A percentile compares a stretch with the other conserved stretches of the same genome.
Evolutionary conservation across 2,329 filamentous ascomycete genomes (phyloP).

Genomic region (Penicillium sp.): DNA sequence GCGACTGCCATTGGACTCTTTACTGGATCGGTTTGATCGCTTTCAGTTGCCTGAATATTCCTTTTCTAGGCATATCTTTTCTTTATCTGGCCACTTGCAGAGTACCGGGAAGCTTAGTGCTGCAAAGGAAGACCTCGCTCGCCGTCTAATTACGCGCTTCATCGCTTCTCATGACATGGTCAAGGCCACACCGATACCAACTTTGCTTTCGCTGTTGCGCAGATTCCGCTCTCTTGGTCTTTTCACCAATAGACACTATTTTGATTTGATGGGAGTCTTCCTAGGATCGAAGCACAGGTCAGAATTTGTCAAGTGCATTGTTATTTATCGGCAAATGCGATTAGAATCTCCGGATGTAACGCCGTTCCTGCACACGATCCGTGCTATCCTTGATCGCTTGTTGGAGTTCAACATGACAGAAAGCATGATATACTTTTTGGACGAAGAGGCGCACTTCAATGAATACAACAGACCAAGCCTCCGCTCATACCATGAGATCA

Average conservation of each 20-base stretch:
- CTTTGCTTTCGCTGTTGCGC: conserved; percentile 24
- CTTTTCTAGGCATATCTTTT: neutral
- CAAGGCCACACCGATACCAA: neutral
- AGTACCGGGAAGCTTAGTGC: no score
- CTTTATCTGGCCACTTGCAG: neutral
- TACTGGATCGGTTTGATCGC: neutral
- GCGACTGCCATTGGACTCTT: neutral
- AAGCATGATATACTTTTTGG: conserved; percentile 40
- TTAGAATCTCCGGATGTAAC: conserved; percentile 25
- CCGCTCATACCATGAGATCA: conserved; percentile 33
- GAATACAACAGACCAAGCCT: conserved; percentile 23
- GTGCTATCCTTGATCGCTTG: conserved; percentile 25
- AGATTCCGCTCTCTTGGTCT: conserved; percentile 23
- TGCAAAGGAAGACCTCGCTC: neutral
- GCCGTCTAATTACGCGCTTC: neutral
- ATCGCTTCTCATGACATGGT: neutral
- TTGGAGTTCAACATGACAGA: conserved; percentile 31
- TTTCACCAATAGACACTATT: conserved; percentile 26
- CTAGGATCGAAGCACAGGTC: conserved; percentile 25
- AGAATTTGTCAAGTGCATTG: conserved; percentile 28
- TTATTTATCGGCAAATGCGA: conserved; percentile 43
- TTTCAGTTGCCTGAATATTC: neutral
- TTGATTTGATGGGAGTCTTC: conserved; percentile 15
- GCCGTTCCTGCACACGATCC: conserved; percentile 22
- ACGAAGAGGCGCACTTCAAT: conserved; percentile 37